Base-by-base conservation (phyloP, 2,329 filamentous ascomycete species). In the Diaporthe humulicola region DNA sequence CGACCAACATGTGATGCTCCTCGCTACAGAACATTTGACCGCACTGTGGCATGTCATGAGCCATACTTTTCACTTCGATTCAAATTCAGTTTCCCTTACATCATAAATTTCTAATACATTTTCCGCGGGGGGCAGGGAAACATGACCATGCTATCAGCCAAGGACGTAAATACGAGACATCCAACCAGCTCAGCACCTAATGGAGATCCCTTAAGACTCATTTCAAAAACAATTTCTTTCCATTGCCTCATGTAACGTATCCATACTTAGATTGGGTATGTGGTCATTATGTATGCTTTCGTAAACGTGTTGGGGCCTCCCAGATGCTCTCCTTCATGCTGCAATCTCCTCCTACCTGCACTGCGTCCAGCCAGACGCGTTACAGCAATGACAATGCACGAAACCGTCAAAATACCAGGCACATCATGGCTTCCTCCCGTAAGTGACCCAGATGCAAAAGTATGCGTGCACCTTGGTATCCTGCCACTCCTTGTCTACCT, bases 381-480 rank as follows among this genome's bases (percentile, higher is more conserved):
- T 22, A 38, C n/a, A 52, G 5, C 22, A 25, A 33, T 33, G 22
- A 52, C n/a, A 28, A 38, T 19, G 45, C 22, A 40, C 45, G 6
- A 40, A 38, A 38, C 36, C 61, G 8, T 50, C 12, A 30, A 30
- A 5, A 50, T 8, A 3, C 33, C 57, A 33, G 25, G 36, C 61
- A 36, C 25, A 9, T 75, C 38, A 79, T n/a, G 79, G 77, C 76
- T 79, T 81, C 52, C 78, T 78, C 19, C 79, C 79, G 57, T 81
- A 81, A 1, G 77, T 78, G 25, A 81, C 79, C 64, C 76, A 81
- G 70, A 81, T 36, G 36, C 79, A 77, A 70, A 80, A 81, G 71
- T 82, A 81, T 14, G 81, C 78, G 67, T 83, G 81, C 45, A 79
- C 77, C 45, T 71, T 75, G 22, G 76, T 70, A 71, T 81, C 79